Evolutionary conservation across 2,329 filamentous ascomycete genomes (phyloP).

Genomic region (Calonectria hawksworthii): DNA sequence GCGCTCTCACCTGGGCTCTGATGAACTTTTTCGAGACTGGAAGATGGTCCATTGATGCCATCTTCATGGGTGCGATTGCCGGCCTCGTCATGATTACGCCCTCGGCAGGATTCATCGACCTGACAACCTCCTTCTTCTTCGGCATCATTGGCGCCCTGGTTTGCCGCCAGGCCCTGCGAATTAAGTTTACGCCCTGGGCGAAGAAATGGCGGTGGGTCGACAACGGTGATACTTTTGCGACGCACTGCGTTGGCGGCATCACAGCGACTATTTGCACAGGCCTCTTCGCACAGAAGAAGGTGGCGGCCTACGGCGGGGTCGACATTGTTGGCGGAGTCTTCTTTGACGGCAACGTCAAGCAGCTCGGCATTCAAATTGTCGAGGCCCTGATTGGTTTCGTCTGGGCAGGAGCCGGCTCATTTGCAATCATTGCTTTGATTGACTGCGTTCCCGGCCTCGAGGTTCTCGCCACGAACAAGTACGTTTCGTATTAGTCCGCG

Average conservation of each 20-base stretch:
- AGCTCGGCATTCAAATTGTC: constrained; percentile 29
- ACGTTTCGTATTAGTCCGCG: background rate
- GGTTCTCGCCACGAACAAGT: constrained; percentile 34
- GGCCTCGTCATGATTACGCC: constrained; percentile 67
- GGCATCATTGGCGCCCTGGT: constrained; percentile 61
- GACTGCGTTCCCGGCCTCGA: constrained; percentile 34
- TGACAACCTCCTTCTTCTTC: constrained; percentile 63
- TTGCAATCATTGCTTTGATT: constrained; percentile 34
- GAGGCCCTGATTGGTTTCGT: constrained; percentile 29
- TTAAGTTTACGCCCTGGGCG: constrained; percentile 33
- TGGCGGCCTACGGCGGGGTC: constrained; percentile 32
- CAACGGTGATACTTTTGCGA: constrained; percentile 36
- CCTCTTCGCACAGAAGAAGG: constrained; percentile 33
- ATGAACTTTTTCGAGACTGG: constrained; percentile 33
- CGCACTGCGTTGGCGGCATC: constrained; percentile 34
- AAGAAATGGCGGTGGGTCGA: constrained; percentile 32
- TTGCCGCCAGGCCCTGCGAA: constrained; percentile 57
- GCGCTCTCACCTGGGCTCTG: constrained; percentile 30
- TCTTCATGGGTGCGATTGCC: constrained; percentile 66
- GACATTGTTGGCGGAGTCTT: constrained; percentile 33
- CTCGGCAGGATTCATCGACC: constrained; percentile 60
- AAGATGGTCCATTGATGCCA: constrained; percentile 62
- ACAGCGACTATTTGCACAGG: constrained; percentile 32
- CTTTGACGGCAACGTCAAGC: constrained; percentile 34
- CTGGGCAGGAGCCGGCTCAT: constrained; percentile 28